Evolutionary conservation across 176 grass and related monocot genomes (phyloP), one percentile per base, ranked within the genome.

Genomic region (Paspalum notatum): DNA sequence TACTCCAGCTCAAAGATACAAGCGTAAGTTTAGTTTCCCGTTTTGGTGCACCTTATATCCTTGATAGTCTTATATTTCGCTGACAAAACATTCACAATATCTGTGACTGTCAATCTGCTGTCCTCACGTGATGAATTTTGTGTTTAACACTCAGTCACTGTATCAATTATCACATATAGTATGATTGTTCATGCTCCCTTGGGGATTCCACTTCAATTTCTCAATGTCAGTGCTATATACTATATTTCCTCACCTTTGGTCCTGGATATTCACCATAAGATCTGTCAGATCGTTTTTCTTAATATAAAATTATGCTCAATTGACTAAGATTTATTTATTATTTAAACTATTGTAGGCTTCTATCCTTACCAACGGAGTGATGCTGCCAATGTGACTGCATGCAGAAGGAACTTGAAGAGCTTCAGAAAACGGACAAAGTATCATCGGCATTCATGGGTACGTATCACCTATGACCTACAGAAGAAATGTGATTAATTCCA

Each of bases 381-480:
- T 62, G 2, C 62, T 80, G 13, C 42, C 20, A 40, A 20, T 75
- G 56, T 45, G 11, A 53, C 40, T 58, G 16, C 27, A 62, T 87
- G 74, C 86, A 97, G 95, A 85, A 94, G 73, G 94, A 94, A 68
- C 87, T 92, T 44, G 83, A 89, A 52, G 87, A 92, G 77, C 51
- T 97, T 25, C 74, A 94, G 15, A 92, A 94, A 85, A 86, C 45
- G 0, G 95, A 90, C 49, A 91, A 82, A 65, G 92, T 91, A 61
- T 94, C 95, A 74, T 61, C 87, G 14, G 62, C 81, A 25, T 55
- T 94, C 87, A 97, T 66, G 90, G 85, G 94, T 94, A 94, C 20
- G 83, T 91, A 44, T 56, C 9, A 13, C 21, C 72, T 89, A n/a
- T n/a, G n/a, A n/a, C n/a, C n/a, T n/a, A 20, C 24, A 20, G 38